Conservation (phyloP, 2,329 filamentous ascomycete genomes). For the Rasamsonia emersonii region DNA sequence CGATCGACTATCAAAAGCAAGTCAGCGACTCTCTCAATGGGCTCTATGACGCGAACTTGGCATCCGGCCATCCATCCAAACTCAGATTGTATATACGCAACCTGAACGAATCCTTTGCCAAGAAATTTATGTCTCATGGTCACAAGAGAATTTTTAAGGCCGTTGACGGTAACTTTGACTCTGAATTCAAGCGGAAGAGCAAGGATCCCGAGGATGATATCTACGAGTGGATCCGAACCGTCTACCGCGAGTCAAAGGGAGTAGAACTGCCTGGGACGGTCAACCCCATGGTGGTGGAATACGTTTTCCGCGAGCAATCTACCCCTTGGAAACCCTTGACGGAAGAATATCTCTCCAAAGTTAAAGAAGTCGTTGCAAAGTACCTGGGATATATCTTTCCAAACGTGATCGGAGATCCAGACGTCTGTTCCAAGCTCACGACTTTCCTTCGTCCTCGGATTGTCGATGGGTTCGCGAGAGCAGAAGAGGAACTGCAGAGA, state of each 20-base stretch:
- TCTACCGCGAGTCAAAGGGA: constrained; percentile 13
- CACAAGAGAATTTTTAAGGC: constrained; percentile 10
- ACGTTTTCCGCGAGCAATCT: constrained; percentile 14
- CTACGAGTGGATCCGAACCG: constrained; percentile 11
- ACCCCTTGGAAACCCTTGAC: constrained; percentile 10
- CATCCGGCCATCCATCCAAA: constrained; percentile 8
- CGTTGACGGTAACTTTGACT: constrained; percentile 2
- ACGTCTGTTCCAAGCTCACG: constrained; percentile 4
- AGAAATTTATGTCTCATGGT: constrained; percentile 4
- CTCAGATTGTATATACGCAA: constrained; percentile 12
- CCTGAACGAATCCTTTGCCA: constrained; percentile 10
- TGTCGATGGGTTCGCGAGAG: constrained; percentile 31
- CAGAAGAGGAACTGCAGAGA: constrained; percentile 40
- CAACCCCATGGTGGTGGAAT: constrained; percentile 12
- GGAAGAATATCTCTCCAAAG: constrained; percentile 3
- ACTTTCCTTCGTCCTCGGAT: constrained; percentile 27
- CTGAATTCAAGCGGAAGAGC: constrained; percentile 4
- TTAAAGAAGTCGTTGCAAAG: neutral
- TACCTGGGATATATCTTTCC: neutral
- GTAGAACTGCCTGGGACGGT: constrained; percentile 14
- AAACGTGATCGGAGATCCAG: neutral
- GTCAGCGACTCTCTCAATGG: constrained; percentile 11
- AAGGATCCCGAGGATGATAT: constrained; percentile 8
- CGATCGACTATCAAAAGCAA: constrained; percentile 9
- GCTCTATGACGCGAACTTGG: constrained; percentile 8